Base-by-base conservation (phyloP, 768 basidiomycete species). In the Lentinula guzmanii region DNA sequence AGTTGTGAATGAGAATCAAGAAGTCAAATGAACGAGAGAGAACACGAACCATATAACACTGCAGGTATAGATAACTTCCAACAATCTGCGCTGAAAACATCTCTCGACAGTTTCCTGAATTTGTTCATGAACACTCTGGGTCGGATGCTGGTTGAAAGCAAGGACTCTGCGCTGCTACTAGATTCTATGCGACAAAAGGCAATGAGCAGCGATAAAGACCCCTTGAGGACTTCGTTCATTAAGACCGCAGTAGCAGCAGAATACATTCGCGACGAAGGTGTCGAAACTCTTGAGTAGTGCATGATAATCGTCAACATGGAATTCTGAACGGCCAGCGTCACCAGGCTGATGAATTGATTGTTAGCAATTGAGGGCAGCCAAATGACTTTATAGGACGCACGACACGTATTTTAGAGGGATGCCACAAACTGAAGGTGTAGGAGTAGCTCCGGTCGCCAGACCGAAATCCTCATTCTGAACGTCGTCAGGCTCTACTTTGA, bases 21-120 rank as follows among this genome's bases (percentile, higher is more conserved):
- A 62, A 4, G 4, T 9, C 37, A 48, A 35, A 45, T 9, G n/a
- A 53, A 4, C 21, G 58, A 18, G 56, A 21, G 52, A 51, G 13
- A 58, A 35, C 21, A 63, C 77, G 63, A 65, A 86, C 86, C 86
- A 71, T 97, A 98, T 69, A 98, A 86, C 70, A 97, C 91, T 56
- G 96, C 95, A 24, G 96, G 96, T 69, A 98, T 94, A 50, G 95
- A 93, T 34, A 98, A 76, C 72, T 98, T 98, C 94, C 95, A 97
- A 73, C 96, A 97, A 74, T 98, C 96, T 11, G 82, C 76, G 64
- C 93, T 91, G 74, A 95, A 90, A 24, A 97, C 80, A 62, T 91
- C 89, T 63, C 81, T 80, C 54, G 75, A 78, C 18, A 94, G 71
- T 62, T 79, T 81, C 43, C 81, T 80, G 35, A 42, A 34, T 43